Evolutionary conservation across 2,329 filamentous ascomycete species (phyloP).

Genomic region (Fusarium brachygibbosum): DNA sequence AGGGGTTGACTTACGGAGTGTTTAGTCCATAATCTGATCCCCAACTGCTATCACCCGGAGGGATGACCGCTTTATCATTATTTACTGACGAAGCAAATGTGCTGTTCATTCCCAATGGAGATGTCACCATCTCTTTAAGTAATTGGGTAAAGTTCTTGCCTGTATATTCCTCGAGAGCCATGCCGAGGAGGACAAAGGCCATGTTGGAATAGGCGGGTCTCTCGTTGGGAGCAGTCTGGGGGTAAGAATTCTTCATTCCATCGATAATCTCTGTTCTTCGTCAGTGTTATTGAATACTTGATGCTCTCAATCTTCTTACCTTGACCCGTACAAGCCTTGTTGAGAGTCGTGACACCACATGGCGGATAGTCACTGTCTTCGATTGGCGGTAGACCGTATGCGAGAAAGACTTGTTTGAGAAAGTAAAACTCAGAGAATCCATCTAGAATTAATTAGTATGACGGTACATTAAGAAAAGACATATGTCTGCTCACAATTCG

Average conservation of each 20-base stretch:
- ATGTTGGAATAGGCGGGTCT: constrained; percentile 59
- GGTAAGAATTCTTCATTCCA: constrained; percentile 51
- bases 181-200: constrained; percentile 55
- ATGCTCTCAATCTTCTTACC: too few species aligned
- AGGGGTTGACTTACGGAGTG: constrained; percentile 48
- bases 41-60: constrained; percentile 52
- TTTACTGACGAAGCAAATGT: constrained; percentile 51
- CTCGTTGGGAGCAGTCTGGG: constrained; percentile 50
- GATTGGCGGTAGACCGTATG: constrained; percentile 56
- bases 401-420: constrained; percentile 53
- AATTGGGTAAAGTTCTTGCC: constrained; percentile 50
- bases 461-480: background rate
- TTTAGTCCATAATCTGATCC: constrained; percentile 53
- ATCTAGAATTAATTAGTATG: constrained; percentile 38
- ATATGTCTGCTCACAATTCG: constrained; percentile 51
- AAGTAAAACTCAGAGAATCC: constrained; percentile 55
- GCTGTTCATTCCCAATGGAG: constrained; percentile 28
- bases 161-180: constrained; percentile 52
- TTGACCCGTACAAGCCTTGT: constrained; percentile 51
- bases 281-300: too few species aligned
- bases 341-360: constrained; percentile 56
- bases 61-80: constrained; percentile 51
- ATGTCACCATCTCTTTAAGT: constrained; percentile 39
- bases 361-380: constrained; percentile 52
- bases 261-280: constrained; percentile 49